Evolutionary conservation across 2,329 filamentous ascomycete species (phyloP), one percentile per base, ranked within the genome.

Genomic region (Pezizomycotina sp.): DNA sequence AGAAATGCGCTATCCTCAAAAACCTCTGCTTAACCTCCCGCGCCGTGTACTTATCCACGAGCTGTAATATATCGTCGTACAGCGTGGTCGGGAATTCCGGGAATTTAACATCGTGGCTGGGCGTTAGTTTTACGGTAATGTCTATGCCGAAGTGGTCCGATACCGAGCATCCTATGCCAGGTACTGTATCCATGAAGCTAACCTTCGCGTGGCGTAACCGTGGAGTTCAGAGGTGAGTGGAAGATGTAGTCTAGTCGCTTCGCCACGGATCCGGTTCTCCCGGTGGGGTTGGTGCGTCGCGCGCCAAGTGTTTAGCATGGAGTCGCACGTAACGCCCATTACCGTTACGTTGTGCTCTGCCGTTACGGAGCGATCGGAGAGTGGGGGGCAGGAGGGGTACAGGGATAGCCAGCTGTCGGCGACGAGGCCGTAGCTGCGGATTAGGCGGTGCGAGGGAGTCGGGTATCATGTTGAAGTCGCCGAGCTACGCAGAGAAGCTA

Each of bases 381-480:
- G 84, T 20, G 92, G 57, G 2, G 83, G 82, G 30, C 78, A 86
- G 42, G 84, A 69, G 0, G 89, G 86, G 55, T 92, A 77, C 13
- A 91, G 58, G 19, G 79, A 66, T 36, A 78, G 71, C 89, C 89
- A 98, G 14, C 74, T 72, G 55, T 98, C 89, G 27, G 68, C 68
- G 18, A 92, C 75, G 9, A 76, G 75, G 6, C 76, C 72, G 53
- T 83, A 75, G 3, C 74, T 71, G 38, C 77, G 79, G 48, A 98
- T 75, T 47, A 95, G 65, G 35, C 74, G 70, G 81, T 20, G 79
- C 76, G 44, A 92, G 70, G 16, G 81, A 91, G 25, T 77, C 59
- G 1, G 89, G 89, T n/a, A 82, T 63, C 77, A 92, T 92, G 60
- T 95, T 95, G 55, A 95, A 93, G 61, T 95, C 89, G 16, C 89